A percentile compares a stretch with the other conserved stretches of the same genome.
phyloP scores from a whole-genome alignment of 148 eudicot genomes.

The Chenopodium quinoa region DNA sequence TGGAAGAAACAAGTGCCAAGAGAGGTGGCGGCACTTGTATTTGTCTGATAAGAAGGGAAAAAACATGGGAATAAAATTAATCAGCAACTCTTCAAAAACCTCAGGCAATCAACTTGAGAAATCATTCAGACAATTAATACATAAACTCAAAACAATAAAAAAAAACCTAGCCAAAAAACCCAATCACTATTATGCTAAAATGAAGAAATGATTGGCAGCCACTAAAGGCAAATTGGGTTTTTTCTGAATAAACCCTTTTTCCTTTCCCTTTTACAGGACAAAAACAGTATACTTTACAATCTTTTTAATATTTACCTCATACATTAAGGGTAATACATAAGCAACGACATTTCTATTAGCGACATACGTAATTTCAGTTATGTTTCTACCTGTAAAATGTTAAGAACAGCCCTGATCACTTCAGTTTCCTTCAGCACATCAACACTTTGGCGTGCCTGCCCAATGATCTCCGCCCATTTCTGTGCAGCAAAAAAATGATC shows the following conservation, averaged over 20 bases:
- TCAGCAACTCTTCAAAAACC: not conserved
- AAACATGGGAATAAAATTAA: not conserved
- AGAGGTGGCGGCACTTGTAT: slow-evolving; percentile 85
- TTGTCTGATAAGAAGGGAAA: slow-evolving; percentile 57
- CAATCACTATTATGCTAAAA: too few relatives aligned
- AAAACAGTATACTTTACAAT: too few relatives aligned
- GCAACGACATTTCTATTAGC: not conserved
- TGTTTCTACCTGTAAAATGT: slow-evolving; percentile 80
- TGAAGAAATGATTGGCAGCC: too few relatives aligned
- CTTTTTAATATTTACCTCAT: not conserved
- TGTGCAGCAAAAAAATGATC: slow-evolving; percentile 34
- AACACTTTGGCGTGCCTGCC: slow-evolving; percentile 90
- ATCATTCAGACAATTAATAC: too few relatives aligned
- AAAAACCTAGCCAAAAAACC: too few relatives aligned
- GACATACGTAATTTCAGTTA: not conserved
- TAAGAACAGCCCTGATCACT: slow-evolving; percentile 84
- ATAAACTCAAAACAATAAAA: too few relatives aligned
- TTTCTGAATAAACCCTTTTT: too few relatives aligned
- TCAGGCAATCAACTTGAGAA: too few relatives aligned
- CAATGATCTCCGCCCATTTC: slow-evolving; percentile 98
- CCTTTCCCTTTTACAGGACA: too few relatives aligned
- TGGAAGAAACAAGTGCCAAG: slow-evolving; percentile 86
- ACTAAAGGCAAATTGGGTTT: too few relatives aligned
- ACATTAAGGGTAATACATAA: not conserved
- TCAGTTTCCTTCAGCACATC: slow-evolving; percentile 83